Base-by-base conservation (phyloP, 257 asterid genomes). In the Primulina huaijiensis region DNA sequence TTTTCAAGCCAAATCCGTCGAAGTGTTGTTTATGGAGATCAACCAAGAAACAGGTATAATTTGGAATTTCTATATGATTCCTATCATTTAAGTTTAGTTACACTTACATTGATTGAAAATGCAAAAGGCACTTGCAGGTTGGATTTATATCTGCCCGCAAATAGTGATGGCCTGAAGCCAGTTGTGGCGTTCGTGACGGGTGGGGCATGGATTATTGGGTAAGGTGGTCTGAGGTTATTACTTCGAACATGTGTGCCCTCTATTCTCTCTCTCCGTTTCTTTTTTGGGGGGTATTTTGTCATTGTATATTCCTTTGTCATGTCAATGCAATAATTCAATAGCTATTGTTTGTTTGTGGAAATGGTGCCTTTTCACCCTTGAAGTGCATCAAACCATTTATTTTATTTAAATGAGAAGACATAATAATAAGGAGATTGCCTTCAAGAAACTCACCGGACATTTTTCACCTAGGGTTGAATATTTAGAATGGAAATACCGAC, bases 131-230 rank as follows among this genome's bases (percentile, higher is more conserved):
- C 40, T 80, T 79, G 57, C 95, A 94, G 99, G 86, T 75, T 94
- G 87, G 99, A 94, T 90, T 80, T 94, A 68, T 91, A 88, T 84
- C 79, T 94, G 76, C 99, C 99, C 25, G 52, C 70, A 71, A 75
- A 72, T 65, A 72, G 66, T 19, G 83, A 87, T 71, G 78, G 79
- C 46, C 82, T 74, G 79, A 91, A 91, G 85, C 97, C 99, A 65
- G 95, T 94, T 76, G 95, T 88, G 76, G 89, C 77, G 69, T 94
- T 94, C 74, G 97, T 94, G 31, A 94, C 99, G 72, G 99, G 99
- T 66, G 99, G 99, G 59, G 99, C 99, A 65, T 94, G 99, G 99
- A 91, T 91, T 80, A 94, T 94, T 70, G 99, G 99, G 99, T 84
- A 60, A 67, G 89, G 83, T 70, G 64, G 82, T 70, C 19, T 31